Evolutionary conservation across 192 early-diverging fungal species (phyloP), one percentile per base, ranked within the genome.

Genomic region (Linnemannia elongata): DNA sequence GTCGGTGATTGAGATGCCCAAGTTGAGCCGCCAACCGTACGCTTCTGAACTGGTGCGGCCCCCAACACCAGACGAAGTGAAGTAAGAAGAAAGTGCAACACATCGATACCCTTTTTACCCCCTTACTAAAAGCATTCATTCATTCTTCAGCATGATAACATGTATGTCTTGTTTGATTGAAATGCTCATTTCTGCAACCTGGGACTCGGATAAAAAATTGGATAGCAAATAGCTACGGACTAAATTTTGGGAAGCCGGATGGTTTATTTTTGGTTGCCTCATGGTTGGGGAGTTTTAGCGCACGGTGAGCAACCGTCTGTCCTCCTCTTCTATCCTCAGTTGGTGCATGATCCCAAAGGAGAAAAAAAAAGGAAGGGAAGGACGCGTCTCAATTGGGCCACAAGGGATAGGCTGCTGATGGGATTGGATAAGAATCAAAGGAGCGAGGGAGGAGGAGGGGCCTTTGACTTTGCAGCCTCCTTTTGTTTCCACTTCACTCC

Each of bases 21-120:
- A 76, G 45, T 39, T 84, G 72, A 78, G 35, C 36, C 77, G 82
- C 44, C 82, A 84, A 33, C 82, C 82, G 0, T 84, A 84, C 42
- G 82, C 82, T 1, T 74, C 82, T 36, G 82, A 84, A n/a, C 73
- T 84, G 35, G 41, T 76, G 7, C 15, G 57, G 39, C 45, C 82
- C 18, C 54, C 10, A 30, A 52, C 82, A 9, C 82, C 73, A 17
- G 72, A 63, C 8, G 79, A 81, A n/a, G 70, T 81, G 6, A 81
- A 81, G 36, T 66, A 66, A 66, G 24, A 66, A 60, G 15, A 60
- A n/a, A 66, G 30, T 66, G 60, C 60, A 33, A 33, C 12, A 15
- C 2, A 12, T 66, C 9, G 60, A 66, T 66, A 66, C 60, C 30
- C 60, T 33, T 60, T 27, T 66, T 33, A 30, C 9, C 10, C 60